Percentiles rank a stretch among this genome's conserved stretches.
These are phyloP conservation scores for Cryptosporidium viatorum DNA, from an alignment of 169 alveolate genomes.

Conservation along the genomic window DNA sequence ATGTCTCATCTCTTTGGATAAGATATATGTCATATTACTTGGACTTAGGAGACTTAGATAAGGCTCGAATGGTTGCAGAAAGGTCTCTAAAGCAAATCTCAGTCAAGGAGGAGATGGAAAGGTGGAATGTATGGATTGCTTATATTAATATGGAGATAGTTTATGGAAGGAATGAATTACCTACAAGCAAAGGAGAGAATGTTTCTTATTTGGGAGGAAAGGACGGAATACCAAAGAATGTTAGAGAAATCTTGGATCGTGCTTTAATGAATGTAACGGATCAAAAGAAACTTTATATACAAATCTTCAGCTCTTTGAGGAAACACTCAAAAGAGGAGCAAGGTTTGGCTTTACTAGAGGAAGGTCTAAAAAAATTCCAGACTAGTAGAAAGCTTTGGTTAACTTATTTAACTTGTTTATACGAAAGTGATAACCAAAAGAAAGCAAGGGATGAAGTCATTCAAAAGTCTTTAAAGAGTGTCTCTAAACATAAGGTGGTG, in stretches of 20 bases:
- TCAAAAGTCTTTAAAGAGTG: constrained; percentile 53
- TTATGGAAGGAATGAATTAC: constrained; percentile 77
- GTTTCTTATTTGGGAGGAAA: neutral
- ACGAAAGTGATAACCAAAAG: constrained; percentile 19
- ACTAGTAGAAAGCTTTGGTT: constrained; percentile 78
- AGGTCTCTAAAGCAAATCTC: constrained; percentile 84
- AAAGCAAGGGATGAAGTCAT: constrained; percentile 62
- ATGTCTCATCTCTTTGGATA: constrained; percentile 83
- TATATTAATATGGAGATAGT: constrained; percentile 86
- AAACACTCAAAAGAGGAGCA: constrained; percentile 3
- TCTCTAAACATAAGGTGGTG: constrained; percentile 25
- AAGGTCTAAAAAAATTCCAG: constrained; percentile 45
- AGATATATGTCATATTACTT: constrained; percentile 86
- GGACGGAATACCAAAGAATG: constrained; percentile 9
- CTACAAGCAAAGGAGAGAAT: neutral
- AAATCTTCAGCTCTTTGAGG: constrained; percentile 21
- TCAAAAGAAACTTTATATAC: constrained; percentile 56
- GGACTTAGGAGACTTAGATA: constrained; percentile 82
- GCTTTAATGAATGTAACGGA: constrained; percentile 51
- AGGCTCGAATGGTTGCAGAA: constrained; percentile 85
- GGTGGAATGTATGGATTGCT: constrained; percentile 85
- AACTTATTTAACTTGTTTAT: constrained; percentile 65
- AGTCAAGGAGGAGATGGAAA: constrained; percentile 82
- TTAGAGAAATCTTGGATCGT: constrained; percentile 26
- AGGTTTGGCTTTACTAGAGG: constrained; percentile 9